Evolutionary conservation across 2,329 filamentous ascomycete species (phyloP), one percentile per base, ranked within the genome.

Genomic region (Plenodomus tracheiphilus): DNA sequence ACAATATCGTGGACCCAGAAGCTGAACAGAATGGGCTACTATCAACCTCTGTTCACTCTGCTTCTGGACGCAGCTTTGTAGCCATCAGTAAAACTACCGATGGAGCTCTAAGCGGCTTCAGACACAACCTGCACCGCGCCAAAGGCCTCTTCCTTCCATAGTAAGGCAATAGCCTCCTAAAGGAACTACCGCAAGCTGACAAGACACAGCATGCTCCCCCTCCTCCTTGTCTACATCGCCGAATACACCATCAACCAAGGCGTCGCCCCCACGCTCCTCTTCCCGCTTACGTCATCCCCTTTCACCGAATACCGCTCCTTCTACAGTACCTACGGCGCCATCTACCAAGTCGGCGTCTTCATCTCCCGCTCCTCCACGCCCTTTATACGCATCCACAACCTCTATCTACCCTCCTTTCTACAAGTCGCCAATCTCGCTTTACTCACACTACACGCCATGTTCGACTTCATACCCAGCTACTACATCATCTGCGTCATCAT

Each of bases 181-280:
- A 10, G 6, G 8, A 13, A 7, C n/a, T 11, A 3, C 13, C 4
- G 15, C 10, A n/a, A 2, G 8, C 53, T 64, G 48, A 64, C 43
- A 6, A 10, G 4, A 8, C 20, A 16, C 46, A 83, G 81, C 71
- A 97, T 99, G 91, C 79, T 96, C 3, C 94, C 94, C 0, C 80
- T 99, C 13, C 80, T 97, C 28, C 77, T 97, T 15, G 94, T 99
- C 22, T 99, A 97, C 70, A 83, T 97, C 30, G 91, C 92, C 47
- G 94, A 99, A 76, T 99, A 99, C 71, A 95, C 89, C 46, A 97
- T 97, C 73, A 97, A 97, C 75, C 92, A 96, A 76, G 93, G 92
- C 30, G 91, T 97, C 0, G 81, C 91, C 0, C 93, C 94, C 1
- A 96, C 91, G 0, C 78, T 97, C 0, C 82, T 99, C 4, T 99